A percentile compares a stretch with the other conserved stretches of the same genome.
Conservation (phyloP, 2,329 filamentous ascomycete genomes). For the Penicillium hesseltinei region DNA sequence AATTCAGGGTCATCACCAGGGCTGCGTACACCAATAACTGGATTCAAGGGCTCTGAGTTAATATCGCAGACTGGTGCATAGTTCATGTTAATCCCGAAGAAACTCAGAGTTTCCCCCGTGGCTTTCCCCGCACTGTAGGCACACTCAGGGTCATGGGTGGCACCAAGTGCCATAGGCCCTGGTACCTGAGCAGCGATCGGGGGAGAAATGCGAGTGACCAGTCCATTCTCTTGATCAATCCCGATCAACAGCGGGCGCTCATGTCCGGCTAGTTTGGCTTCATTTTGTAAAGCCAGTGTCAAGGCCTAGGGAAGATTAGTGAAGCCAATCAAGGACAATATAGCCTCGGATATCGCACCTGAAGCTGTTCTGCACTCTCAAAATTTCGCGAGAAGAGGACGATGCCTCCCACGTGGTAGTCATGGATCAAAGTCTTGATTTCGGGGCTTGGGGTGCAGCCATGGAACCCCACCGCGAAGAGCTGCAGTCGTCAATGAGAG, state of each 20-base stretch:
- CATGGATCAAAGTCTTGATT: conserved; percentile 44
- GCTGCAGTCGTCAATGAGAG: conserved; percentile 25
- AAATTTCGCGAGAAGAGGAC: conserved; percentile 47
- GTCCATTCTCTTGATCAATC: conserved; percentile 48
- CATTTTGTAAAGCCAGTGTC: conserved; percentile 38
- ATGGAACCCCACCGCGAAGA: conserved; percentile 48
- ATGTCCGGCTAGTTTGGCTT: conserved; percentile 41
- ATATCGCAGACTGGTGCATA: conserved; percentile 48
- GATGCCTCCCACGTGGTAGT: conserved; percentile 43
- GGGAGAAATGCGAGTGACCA: conserved; percentile 44
- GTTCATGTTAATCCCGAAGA: conserved; percentile 48
- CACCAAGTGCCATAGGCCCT: conserved; percentile 47
- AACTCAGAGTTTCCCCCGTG: conserved; percentile 41
- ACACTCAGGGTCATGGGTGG: conserved; percentile 37
- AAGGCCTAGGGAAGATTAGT: conserved; percentile 25
- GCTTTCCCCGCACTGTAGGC: conserved; percentile 37
- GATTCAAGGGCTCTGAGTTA: conserved; percentile 47
- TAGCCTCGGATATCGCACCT: conserved; percentile 17
- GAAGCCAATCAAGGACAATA: not conserved
- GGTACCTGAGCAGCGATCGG: conserved; percentile 43
- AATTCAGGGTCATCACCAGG: conserved; percentile 44
- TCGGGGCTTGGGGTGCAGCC: conserved; percentile 40
- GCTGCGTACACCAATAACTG: conserved; percentile 46
- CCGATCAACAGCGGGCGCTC: conserved; percentile 44
- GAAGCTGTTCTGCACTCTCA: conserved; percentile 39